Evolutionary conservation across 1,139 yeast species (phyloP).

Genomic region (Suhomyces bolitotheri): DNA sequence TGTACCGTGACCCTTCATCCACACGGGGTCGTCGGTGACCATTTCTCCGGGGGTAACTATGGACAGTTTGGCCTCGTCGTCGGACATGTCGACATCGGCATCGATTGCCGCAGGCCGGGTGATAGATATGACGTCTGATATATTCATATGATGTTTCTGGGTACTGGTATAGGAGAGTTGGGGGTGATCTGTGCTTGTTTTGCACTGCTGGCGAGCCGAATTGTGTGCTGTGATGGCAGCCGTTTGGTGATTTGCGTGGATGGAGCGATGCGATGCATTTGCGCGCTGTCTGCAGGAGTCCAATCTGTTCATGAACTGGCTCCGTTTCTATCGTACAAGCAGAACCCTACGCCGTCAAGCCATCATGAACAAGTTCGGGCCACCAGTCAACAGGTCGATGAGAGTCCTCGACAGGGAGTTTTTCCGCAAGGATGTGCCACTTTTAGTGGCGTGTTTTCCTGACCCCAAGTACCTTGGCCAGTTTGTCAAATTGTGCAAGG

Average conservation of each 20-base stretch:
- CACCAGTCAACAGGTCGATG: conserved; percentile 74
- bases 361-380: conserved; percentile 41
- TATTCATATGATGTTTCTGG: conserved; percentile 4
- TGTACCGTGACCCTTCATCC: conserved; percentile 99
- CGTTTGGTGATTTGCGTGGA: too few relatives aligned
- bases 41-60: conserved; percentile 96
- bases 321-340: conserved; percentile 8
- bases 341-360: conserved; percentile 6
- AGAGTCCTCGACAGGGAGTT: conserved; percentile 60
- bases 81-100: conserved; percentile 30
- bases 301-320: conserved; percentile 1
- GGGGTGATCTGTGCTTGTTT: too few relatives aligned
- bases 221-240: too few relatives aligned
- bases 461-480: conserved; percentile 62
- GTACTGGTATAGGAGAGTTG: too few relatives aligned
- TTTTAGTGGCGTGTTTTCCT: conserved; percentile 68
- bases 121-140: conserved; percentile 37
- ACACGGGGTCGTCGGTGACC: conserved; percentile 89
- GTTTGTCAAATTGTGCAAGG: conserved; percentile 53
- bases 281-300: neutral
- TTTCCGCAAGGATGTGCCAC: conserved; percentile 55
- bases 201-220: too few relatives aligned
- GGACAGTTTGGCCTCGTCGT: conserved; percentile 25
- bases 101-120: conserved; percentile 31
- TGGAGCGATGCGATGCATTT: neutral